These are phyloP conservation scores for Suillus luteus DNA, from an alignment of 768 basidiomycete species.

Conservation along the genomic window DNA sequence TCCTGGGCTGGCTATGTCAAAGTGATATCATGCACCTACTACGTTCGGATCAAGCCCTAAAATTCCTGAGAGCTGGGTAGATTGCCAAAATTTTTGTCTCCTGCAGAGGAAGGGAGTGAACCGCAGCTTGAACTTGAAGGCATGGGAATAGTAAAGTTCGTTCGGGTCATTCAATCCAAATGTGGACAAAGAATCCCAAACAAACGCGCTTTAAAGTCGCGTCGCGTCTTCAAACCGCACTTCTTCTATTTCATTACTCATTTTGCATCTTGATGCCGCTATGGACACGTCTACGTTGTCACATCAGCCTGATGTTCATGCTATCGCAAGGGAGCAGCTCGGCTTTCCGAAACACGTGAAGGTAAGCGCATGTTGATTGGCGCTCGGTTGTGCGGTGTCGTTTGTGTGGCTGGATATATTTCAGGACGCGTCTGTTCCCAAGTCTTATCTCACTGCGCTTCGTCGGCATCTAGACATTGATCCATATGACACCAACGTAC, in stretches of 20 bases:
- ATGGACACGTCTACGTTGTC: neutral
- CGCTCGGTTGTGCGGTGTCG: conserved; percentile 9
- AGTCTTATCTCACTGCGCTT: conserved; percentile 26
- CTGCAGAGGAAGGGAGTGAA: too few species aligned
- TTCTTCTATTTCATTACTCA: neutral
- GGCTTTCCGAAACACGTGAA: conserved; percentile 8
- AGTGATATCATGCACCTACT: too few species aligned
- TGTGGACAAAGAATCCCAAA: conserved; percentile 6
- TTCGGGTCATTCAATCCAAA: neutral
- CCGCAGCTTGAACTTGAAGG: too few species aligned
- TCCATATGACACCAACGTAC: conserved; percentile 25
- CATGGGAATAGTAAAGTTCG: neutral
- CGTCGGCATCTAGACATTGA: conserved; percentile 20
- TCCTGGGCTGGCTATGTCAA: too few species aligned
- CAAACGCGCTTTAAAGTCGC: conserved; percentile 15
- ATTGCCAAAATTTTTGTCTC: too few species aligned
- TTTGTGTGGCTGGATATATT: conserved; percentile 2
- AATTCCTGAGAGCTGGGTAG: too few species aligned
- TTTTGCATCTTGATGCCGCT: neutral
- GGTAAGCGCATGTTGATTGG: conserved; percentile 15
- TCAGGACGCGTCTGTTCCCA: conserved; percentile 15
- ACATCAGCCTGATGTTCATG: neutral
- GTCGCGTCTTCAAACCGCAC: neutral
- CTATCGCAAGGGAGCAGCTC: conserved; percentile 21
- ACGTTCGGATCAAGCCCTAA: too few species aligned